These are phyloP conservation scores for Sphaerobolus stellatus DNA, from an alignment of 1,284 basidiomycete species.

Conservation along the genomic window DNA sequence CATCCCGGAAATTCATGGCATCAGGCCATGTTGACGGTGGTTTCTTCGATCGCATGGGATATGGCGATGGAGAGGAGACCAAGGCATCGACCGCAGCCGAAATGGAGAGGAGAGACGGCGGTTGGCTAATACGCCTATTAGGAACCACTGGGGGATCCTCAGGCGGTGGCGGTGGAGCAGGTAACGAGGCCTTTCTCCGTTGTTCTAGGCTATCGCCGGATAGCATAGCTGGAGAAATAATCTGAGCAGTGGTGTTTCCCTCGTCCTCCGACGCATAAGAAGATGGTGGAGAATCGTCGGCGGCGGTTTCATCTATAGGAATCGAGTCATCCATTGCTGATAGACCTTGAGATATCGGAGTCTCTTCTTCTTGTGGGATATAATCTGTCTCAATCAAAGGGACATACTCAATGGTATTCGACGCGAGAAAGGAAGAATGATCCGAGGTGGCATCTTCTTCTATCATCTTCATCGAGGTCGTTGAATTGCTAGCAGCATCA, in stretches of 20 bases:
- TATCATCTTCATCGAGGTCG: too few relatives aligned
- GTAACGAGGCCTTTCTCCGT: slow-evolving; percentile 25
- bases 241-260: not conserved
- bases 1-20: slow-evolving; percentile 73
- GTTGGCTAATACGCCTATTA: not conserved
- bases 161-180: slow-evolving; percentile 1
- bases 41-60: slow-evolving; percentile 31
- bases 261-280: slow-evolving; percentile 9
- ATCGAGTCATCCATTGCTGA: too few relatives aligned
- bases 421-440: too few relatives aligned
- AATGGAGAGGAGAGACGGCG: not conserved
- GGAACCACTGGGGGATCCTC: too few relatives aligned
- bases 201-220: not conserved
- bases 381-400: too few relatives aligned
- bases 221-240: too few relatives aligned
- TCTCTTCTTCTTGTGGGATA: too few relatives aligned
- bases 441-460: too few relatives aligned
- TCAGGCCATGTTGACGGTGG: slow-evolving; percentile 58
- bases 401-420: too few relatives aligned
- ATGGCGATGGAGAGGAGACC: slow-evolving; percentile 33
- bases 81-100: slow-evolving; percentile 20
- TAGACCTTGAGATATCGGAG: too few relatives aligned
- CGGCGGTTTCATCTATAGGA: too few relatives aligned
- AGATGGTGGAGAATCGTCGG: slow-evolving; percentile 13
- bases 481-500: too few relatives aligned